phyloP scores from a whole-genome alignment of 2,329 filamentous ascomycete genomes.

The Botrytis deweyae region DNA sequence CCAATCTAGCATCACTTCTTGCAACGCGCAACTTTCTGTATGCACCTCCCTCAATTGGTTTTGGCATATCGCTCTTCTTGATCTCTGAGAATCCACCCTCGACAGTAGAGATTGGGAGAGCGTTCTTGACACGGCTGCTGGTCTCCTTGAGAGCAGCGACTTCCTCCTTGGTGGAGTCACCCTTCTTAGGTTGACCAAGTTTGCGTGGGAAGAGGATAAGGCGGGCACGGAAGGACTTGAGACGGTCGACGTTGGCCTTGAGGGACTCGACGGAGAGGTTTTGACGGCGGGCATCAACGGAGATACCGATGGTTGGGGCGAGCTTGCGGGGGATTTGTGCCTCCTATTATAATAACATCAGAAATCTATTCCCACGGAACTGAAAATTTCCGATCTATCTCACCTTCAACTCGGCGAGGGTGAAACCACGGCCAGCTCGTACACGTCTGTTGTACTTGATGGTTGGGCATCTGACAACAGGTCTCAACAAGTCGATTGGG shows the following conservation, averaged over 20 bases:
- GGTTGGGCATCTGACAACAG: slow-evolving; percentile 95
- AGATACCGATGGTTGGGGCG: slow-evolving; percentile 93
- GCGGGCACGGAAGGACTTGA: slow-evolving; percentile 95
- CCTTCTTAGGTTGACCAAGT: slow-evolving; percentile 89
- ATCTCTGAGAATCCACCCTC: slow-evolving; percentile 68
- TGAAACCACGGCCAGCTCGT: slow-evolving; percentile 96
- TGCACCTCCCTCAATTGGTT: slow-evolving; percentile 75
- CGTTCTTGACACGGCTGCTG: slow-evolving; percentile 54
- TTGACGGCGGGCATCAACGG: slow-evolving; percentile 93
- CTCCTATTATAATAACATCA: slow-evolving; percentile 69
- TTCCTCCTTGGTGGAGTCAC: slow-evolving; percentile 81
- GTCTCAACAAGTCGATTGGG: slow-evolving; percentile 94
- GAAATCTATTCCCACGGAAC: slow-evolving; percentile 22
- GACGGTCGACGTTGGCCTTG: slow-evolving; percentile 90
- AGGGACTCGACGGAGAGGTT: slow-evolving; percentile 97
- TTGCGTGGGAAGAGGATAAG: slow-evolving; percentile 98
- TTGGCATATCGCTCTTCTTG: slow-evolving; percentile 77
- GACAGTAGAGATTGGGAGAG: slow-evolving; percentile 72
- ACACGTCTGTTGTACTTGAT: slow-evolving; percentile 99
- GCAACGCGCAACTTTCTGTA: slow-evolving; percentile 83
- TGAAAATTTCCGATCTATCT: slow-evolving; percentile 29
- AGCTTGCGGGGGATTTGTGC: slow-evolving; percentile 93
- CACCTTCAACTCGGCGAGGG: slow-evolving; percentile 97
- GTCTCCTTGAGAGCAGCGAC: slow-evolving; percentile 65
- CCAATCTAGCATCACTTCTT: slow-evolving; percentile 77